Evolutionary conservation across 2,329 filamentous ascomycete genomes (phyloP).

Genomic region (Talaromyces amestolkiae): DNA sequence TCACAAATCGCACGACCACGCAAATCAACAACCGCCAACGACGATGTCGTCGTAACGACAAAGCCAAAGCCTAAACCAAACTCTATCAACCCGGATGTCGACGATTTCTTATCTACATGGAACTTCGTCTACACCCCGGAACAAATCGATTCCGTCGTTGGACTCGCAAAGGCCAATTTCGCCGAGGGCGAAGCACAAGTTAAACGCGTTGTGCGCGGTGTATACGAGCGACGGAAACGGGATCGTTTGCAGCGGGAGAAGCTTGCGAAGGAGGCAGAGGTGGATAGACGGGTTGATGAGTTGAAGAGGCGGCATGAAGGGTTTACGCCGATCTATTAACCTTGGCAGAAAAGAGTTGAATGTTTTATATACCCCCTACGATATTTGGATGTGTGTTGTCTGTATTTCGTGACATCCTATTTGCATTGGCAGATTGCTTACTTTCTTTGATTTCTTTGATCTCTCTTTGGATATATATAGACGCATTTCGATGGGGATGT

Average conservation of each 20-base stretch:
- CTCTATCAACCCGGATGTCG: constrained; percentile 72
- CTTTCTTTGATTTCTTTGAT: neutral
- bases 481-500: neutral
- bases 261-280: constrained; percentile 5
- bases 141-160: constrained; percentile 81
- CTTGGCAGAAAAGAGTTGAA: neutral
- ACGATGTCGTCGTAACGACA: constrained; percentile 5
- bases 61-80: constrained; percentile 53
- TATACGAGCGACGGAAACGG: constrained; percentile 88
- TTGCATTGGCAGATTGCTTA: neutral
- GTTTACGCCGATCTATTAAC: constrained; percentile 18
- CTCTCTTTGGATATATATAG: neutral
- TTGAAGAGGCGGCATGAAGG: constrained; percentile 16
- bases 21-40: constrained; percentile 11
- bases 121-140: constrained; percentile 95
- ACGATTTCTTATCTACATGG: constrained; percentile 92
- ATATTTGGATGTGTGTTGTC: neutral
- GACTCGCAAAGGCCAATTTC: constrained; percentile 82
- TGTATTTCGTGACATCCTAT: neutral
- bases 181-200: constrained; percentile 77
- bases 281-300: constrained; percentile 8
- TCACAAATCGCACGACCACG: constrained; percentile 27
- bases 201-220: constrained; percentile 73
- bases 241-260: constrained; percentile 35
- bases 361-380: neutral